Conservation (phyloP, 257 asterid species). For the Verbascum thapsus region DNA sequence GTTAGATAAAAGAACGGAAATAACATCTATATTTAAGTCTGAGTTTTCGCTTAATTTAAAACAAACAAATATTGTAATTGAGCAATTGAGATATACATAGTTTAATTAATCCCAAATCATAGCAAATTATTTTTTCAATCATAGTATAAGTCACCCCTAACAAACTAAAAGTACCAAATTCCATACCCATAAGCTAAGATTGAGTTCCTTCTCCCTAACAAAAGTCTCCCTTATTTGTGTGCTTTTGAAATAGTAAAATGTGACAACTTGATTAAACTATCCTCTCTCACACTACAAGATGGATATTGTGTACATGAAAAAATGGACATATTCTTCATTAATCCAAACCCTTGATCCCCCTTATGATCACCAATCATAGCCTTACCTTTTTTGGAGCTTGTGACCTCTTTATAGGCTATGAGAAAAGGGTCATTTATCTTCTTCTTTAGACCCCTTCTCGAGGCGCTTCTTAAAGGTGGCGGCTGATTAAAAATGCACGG, state of each 20-base stretch:
- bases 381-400: conserved; percentile 48
- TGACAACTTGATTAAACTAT: conserved; percentile 44
- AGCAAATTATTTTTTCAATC: not conserved
- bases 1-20: no score
- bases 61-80: no score
- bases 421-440: conserved; percentile 70
- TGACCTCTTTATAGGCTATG: conserved; percentile 66
- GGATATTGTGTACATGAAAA: conserved; percentile 57
- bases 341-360: conserved; percentile 36
- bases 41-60: no score
- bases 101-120: not conserved
- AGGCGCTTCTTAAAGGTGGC: conserved; percentile 29
- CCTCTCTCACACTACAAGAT: conserved; percentile 44
- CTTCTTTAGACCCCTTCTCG: conserved; percentile 42
- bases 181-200: not conserved
- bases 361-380: conserved; percentile 8
- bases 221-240: conserved; percentile 6
- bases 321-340: conserved; percentile 48
- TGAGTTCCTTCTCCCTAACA: no score
- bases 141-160: no score
- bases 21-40: no score
- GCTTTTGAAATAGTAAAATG: conserved; percentile 55
- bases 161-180: no score
- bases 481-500: conserved; percentile 55
- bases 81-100: no score